A percentile compares a stretch with the other conserved stretches of the same genome.
These are phyloP conservation scores for Prunus dulcis DNA, from an alignment of 306 rosid species.

Conservation along the genomic window DNA sequence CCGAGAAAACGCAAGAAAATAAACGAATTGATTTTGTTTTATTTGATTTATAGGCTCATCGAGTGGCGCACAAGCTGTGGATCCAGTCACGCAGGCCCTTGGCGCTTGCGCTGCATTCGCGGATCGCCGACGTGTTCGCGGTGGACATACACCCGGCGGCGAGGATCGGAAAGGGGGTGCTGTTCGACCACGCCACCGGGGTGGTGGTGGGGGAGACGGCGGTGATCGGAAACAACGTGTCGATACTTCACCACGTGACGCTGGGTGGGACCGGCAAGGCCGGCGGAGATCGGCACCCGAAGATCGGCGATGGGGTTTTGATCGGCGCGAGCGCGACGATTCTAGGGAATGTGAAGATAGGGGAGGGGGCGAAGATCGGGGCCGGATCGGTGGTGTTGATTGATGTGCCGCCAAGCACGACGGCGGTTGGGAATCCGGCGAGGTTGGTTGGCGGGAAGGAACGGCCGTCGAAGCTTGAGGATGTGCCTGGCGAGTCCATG, in stretches of 20 bases:
- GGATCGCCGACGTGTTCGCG: constrained; percentile 77
- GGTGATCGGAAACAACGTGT: constrained; percentile 89
- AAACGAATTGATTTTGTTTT: not conserved
- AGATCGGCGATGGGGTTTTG: constrained; percentile 87
- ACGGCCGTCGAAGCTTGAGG: constrained; percentile 63
- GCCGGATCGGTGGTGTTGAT: constrained; percentile 92
- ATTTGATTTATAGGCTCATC: not conserved
- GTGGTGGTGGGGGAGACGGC: constrained; percentile 97
- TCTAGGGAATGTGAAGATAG: constrained; percentile 77
- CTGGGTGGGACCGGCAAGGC: constrained; percentile 93
- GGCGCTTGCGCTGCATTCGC: constrained; percentile 82
- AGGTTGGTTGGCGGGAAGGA: constrained; percentile 94
- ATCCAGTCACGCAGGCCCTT: constrained; percentile 67
- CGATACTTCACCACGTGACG: constrained; percentile 88
- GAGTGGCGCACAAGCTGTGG: constrained; percentile 84
- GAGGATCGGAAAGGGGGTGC: constrained; percentile 70
- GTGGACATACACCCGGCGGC: constrained; percentile 97
- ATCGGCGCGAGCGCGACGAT: constrained; percentile 96
- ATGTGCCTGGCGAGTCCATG: constrained; percentile 95
- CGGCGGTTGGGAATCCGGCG: constrained; percentile 84
- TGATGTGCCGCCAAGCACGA: constrained; percentile 70
- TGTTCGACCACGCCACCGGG: constrained; percentile 89
- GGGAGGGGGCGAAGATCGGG: constrained; percentile 90
- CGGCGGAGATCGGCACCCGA: constrained; percentile 91
- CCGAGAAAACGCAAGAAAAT: not conserved